Percentiles rank a stretch among this genome's conserved stretches.
Evolutionary conservation across 148 eudicot species (phyloP).

Genomic region (Euryodendron excelsum): DNA sequence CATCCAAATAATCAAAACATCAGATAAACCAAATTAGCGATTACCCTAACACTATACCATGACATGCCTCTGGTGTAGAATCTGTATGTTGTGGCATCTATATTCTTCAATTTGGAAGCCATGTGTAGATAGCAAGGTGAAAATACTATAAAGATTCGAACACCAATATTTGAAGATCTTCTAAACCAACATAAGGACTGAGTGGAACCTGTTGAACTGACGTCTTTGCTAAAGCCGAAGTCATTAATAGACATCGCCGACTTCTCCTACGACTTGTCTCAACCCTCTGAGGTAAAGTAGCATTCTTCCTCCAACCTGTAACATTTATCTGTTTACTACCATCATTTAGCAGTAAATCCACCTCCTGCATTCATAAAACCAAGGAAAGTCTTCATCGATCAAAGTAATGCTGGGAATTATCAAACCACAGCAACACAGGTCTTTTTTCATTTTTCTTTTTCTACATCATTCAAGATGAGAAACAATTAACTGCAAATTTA

Average conservation of each 20-base stretch:
- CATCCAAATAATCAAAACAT: neutral
- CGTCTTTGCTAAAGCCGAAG: constrained; percentile 90
- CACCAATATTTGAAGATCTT: neutral
- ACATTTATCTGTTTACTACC: constrained; percentile 97
- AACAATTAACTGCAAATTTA: constrained; percentile 14
- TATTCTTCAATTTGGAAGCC: constrained; percentile 3
- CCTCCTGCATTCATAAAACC: constrained; percentile 62
- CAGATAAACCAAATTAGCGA: neutral
- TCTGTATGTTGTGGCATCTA: neutral
- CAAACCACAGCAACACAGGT: neutral
- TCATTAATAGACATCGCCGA: constrained; percentile 90
- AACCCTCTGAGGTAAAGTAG: constrained; percentile 70
- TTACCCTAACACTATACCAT: neutral
- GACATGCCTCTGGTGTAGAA: neutral
- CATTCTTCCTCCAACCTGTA: constrained; percentile 78
- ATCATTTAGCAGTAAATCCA: constrained; percentile 92
- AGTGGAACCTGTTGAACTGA: constrained; percentile 69
- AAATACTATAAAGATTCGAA: neutral
- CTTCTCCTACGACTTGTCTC: constrained; percentile 96
- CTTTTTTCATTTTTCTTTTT: neutral
- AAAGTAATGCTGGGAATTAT: neutral
- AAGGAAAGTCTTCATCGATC: constrained; percentile 5
- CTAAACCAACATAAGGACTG: constrained; percentile 2
- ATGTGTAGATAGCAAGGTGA: constrained; percentile 1
- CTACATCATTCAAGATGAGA: constrained; percentile 1